Evolutionary conservation across 805 yeast species (phyloP), one percentile per base, ranked within the genome.

Genomic region (Yamadazyma endophytica): DNA sequence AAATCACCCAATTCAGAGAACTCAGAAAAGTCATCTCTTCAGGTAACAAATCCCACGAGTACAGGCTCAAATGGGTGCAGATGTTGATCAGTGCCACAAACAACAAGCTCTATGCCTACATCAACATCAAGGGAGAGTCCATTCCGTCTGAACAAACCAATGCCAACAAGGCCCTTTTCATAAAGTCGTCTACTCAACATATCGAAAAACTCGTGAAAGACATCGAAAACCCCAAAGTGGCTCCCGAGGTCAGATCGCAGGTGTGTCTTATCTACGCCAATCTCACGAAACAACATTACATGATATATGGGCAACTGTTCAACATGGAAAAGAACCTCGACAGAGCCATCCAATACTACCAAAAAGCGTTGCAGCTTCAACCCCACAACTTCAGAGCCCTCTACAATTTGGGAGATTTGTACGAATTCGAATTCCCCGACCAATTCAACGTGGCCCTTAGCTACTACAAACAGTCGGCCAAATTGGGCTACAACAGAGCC

Each of bases 401-500:
- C 32, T 65, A 53, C 42, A 56, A 56, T 36, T 44, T 64, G 29
- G 72, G 69, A 6, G 70, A 64, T 27, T 43, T 65, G 27, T 54
- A 49, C 33, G 70, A 65, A 37, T 46, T 42, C 32, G 67, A 62
- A 32, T 40, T 51, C 12, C 19, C 28, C 2, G 47, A 50, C 22
- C 38, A 48, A 25, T 56, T 61, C 31, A 58, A 56, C 15, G 39
- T 42, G 22, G 69, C 69, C 2, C 41, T 66, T 24, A 43, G 40
- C 13, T 48, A 51, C 30, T 65, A 61, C 44, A 63, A 51, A 30
- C 49, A 53, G 24, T 50, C 68, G 3, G 70, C 71, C 7, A 55
- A 54, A 39, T 43, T 56, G 31, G 71, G 72, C n/a, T 65, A 65
- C 44, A 63, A 64, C 38, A 48, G 58, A 24, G 70, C 70, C n/a